Evolutionary conservation across 371 early-diverging fungal species (phyloP).

Genomic region (Mortierella sp.): DNA sequence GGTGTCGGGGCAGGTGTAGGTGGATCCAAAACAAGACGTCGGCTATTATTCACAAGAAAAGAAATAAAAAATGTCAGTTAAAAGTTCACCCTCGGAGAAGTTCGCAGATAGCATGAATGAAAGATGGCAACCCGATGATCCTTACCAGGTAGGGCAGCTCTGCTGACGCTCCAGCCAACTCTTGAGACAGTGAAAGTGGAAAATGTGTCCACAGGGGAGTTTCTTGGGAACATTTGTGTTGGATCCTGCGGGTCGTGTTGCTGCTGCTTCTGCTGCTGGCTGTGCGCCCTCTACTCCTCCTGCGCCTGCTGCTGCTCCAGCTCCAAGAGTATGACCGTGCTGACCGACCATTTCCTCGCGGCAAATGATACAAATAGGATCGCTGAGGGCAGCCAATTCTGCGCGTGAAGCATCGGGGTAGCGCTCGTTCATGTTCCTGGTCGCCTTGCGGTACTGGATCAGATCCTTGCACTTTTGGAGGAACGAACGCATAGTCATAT

Average conservation of each 20-base stretch:
- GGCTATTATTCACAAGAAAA: conserved; percentile 45
- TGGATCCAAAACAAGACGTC: conserved; percentile 65
- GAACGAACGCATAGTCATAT: conserved; percentile 93
- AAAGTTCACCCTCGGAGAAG: background rate
- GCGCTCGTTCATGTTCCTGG: conserved; percentile 94
- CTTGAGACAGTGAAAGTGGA: conserved; percentile 97
- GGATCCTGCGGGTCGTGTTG: conserved; percentile 37
- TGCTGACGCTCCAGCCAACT: conserved; percentile 99
- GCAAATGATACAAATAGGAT: conserved; percentile 96
- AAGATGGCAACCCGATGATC: conserved; percentile 8
- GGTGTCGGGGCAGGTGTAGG: conserved; percentile 55
- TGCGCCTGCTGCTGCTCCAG: conserved; percentile 5
- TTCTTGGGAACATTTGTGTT: conserved; percentile 88
- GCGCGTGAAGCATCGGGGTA: conserved; percentile 91
- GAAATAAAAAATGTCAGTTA: conserved; percentile 4
- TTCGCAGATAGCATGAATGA: background rate
- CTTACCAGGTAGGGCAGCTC: conserved; percentile 97
- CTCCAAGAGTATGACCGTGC: conserved; percentile 17
- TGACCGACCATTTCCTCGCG: conserved; percentile 91
- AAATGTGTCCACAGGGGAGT: conserved; percentile 97
- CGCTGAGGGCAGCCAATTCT: conserved; percentile 84
- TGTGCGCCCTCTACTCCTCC: conserved; percentile 16
- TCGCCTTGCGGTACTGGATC: conserved; percentile 92
- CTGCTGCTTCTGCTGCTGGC: conserved; percentile 1
- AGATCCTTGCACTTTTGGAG: conserved; percentile 89